phyloP scores from a whole-genome alignment of 192 early-diverging fungal species.

The Coemansia sp. region DNA sequence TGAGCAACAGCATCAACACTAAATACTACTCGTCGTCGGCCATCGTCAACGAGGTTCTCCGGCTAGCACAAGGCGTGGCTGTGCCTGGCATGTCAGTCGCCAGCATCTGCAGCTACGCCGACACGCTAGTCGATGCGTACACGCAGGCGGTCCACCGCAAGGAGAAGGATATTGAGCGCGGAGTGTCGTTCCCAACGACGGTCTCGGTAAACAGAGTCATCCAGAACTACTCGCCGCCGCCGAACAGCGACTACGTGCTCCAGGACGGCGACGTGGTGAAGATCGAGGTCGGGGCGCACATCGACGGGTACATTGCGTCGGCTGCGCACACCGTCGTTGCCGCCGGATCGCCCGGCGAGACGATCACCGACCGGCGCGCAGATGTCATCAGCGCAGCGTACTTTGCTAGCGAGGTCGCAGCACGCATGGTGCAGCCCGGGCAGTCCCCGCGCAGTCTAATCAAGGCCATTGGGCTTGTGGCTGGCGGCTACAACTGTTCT shows the following conservation, averaged over 20 bases:
- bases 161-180: slow-evolving; percentile 63
- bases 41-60: slow-evolving; percentile 55
- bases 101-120: slow-evolving; percentile 69
- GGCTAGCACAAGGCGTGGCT: slow-evolving; percentile 56
- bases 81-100: slow-evolving; percentile 64
- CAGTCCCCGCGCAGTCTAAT: slow-evolving; percentile 59
- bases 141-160: slow-evolving; percentile 64
- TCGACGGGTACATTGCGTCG: slow-evolving; percentile 88
- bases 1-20: slow-evolving; percentile 10
- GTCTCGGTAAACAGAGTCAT: slow-evolving; percentile 79
- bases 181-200: slow-evolving; percentile 84
- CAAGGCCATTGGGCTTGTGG: slow-evolving; percentile 62
- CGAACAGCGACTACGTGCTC: slow-evolving; percentile 66
- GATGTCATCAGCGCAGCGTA: slow-evolving; percentile 84
- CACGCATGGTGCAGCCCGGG: slow-evolving; percentile 80
- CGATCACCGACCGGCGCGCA: slow-evolving; percentile 70
- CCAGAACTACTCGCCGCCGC: slow-evolving; percentile 74
- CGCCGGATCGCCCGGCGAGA: slow-evolving; percentile 61
- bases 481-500: slow-evolving; percentile 64
- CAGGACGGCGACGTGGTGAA: slow-evolving; percentile 85
- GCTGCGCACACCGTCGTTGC: slow-evolving; percentile 83
- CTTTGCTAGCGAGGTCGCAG: slow-evolving; percentile 78
- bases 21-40: slow-evolving; percentile 49
- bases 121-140: slow-evolving; percentile 63
- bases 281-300: slow-evolving; percentile 87